phyloP scores from a whole-genome alignment of 2,329 filamentous ascomycete species.

The Alternaria consortialis region DNA sequence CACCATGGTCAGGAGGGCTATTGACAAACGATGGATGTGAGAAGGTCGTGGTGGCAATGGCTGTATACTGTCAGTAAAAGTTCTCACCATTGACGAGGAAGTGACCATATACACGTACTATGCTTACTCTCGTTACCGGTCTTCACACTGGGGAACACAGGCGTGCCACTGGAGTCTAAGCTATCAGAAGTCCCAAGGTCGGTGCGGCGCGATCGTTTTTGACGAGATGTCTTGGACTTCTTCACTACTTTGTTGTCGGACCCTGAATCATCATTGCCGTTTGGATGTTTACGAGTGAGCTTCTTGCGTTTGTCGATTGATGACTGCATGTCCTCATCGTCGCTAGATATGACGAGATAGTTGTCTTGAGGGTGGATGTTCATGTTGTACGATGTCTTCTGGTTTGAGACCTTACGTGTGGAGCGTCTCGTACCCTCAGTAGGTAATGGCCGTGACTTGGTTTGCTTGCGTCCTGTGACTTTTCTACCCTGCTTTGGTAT shows the following conservation, averaged over 20 bases:
- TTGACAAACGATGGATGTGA: background rate
- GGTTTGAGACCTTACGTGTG: slow-evolving; percentile 28
- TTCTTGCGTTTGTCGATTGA: slow-evolving; percentile 4
- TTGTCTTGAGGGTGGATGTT: slow-evolving; percentile 43
- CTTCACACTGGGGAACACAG: background rate
- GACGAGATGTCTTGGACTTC: background rate
- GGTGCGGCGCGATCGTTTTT: background rate
- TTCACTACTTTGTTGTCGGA: background rate
- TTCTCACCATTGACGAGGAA: background rate
- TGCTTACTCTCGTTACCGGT: background rate
- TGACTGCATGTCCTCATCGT: slow-evolving; percentile 2
- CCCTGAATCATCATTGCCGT: background rate
- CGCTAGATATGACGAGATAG: slow-evolving; percentile 21
- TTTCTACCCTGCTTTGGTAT: slow-evolving; percentile 3
- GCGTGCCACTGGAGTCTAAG: background rate
- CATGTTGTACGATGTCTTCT: slow-evolving; percentile 36
- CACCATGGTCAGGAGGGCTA: background rate
- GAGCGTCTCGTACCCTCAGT: slow-evolving; percentile 33
- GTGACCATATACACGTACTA: background rate
- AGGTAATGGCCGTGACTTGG: background rate
- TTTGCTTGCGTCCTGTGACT: slow-evolving; percentile 21
- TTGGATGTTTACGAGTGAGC: background rate
- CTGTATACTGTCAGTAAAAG: slow-evolving; percentile 9
- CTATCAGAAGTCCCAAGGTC: background rate
- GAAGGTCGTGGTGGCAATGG: background rate